Conservation (phyloP, 2,329 filamentous ascomycete species). For the Arthroderma sp. region DNA sequence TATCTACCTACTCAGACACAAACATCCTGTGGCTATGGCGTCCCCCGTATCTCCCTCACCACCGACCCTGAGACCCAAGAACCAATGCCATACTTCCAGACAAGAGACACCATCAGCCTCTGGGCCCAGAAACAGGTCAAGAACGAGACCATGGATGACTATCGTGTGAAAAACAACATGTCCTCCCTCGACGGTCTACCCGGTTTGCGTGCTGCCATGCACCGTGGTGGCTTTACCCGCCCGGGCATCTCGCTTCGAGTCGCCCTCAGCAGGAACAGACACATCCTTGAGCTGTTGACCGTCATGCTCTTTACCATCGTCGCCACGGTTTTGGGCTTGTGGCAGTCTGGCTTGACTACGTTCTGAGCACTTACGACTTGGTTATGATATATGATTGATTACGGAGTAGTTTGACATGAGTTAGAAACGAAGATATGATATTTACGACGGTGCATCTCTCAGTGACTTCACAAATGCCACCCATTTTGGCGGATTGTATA, state of each 20-base stretch:
- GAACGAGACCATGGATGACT: constrained; percentile 39
- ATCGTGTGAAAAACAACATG: constrained; percentile 44
- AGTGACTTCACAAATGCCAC: no score
- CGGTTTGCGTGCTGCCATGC: constrained; percentile 41
- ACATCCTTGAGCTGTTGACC: constrained; percentile 13
- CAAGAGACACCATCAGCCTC: constrained; percentile 43
- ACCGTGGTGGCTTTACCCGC: constrained; percentile 36
- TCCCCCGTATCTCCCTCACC: constrained; percentile 39
- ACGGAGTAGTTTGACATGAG: no score
- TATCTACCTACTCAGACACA: constrained; percentile 32
- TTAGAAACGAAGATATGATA: no score
- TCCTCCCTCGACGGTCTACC: constrained; percentile 47
- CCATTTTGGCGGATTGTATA: no score
- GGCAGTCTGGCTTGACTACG: constrained; percentile 9
- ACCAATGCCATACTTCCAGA: constrained; percentile 29
- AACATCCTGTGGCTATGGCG: constrained; percentile 53
- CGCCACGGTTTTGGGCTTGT: constrained; percentile 11
- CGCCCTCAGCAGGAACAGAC: constrained; percentile 11
- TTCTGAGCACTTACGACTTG: not conserved
- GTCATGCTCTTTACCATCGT: constrained; percentile 12
- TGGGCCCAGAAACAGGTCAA: constrained; percentile 39
- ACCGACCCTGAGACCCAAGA: constrained; percentile 20
- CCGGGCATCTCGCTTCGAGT: constrained; percentile 28
- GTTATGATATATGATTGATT: no score
- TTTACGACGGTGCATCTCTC: no score